Percentiles rank a stretch among this genome's conserved stretches.
These are phyloP conservation scores for Cydonia oblonga DNA, from an alignment of 331 rosid genomes.

Conservation along the genomic window DNA sequence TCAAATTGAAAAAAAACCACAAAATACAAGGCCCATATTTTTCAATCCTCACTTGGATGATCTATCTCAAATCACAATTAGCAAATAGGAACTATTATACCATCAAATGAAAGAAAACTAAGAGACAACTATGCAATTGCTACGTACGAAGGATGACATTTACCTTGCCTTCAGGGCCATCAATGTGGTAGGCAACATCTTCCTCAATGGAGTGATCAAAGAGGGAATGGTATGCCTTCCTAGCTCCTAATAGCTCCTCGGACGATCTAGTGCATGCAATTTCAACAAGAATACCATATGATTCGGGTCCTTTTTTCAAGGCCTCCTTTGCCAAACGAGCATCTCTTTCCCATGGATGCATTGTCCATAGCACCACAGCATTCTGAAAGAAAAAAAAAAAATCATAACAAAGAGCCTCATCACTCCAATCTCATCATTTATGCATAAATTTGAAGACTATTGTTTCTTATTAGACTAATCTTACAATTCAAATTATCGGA, in stretches of 20 bases:
- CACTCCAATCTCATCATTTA: neutral
- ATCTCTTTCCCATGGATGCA: constrained; percentile 99
- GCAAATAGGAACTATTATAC: neutral
- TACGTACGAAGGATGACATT: neutral
- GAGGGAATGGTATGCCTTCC: constrained; percentile 88
- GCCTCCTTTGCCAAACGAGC: constrained; percentile 75
- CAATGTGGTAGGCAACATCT: constrained; percentile 57
- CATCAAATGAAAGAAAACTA: neutral
- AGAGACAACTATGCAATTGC: neutral
- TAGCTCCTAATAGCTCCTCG: constrained; percentile 73
- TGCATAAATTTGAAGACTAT: neutral
- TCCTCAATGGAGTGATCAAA: constrained; percentile 92
- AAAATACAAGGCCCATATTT: neutral
- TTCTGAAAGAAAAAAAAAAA: constrained; percentile 35
- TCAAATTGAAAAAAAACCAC: neutral
- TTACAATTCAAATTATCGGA: neutral
- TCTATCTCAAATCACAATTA: neutral
- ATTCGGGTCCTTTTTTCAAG: constrained; percentile 40
- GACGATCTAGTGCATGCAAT: constrained; percentile 82
- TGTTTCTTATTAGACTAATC: neutral
- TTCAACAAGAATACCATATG: constrained; percentile 55
- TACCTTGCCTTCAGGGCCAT: constrained; percentile 58
- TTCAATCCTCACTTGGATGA: neutral
- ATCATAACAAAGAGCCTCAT: neutral
- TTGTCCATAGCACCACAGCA: constrained; percentile 74